Evolutionary conservation across 768 basidiomycete species (phyloP).

Genomic region (Boletellus ananas): DNA sequence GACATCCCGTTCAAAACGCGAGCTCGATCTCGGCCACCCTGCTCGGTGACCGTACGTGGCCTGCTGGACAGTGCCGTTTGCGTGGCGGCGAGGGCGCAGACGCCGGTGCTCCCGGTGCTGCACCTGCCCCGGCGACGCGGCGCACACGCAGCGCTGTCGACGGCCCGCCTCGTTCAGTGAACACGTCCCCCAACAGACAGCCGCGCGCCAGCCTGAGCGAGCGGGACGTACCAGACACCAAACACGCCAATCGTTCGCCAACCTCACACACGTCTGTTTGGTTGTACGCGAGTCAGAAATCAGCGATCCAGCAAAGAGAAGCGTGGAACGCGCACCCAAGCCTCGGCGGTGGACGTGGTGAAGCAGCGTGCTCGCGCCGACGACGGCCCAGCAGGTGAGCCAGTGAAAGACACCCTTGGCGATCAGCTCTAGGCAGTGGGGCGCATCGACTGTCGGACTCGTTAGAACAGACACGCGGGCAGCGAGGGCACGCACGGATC

Average conservation of each 20-base stretch:
- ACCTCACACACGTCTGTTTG: neutral
- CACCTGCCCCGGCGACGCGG: too few relatives aligned
- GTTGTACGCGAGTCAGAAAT: too few relatives aligned
- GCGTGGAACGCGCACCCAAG: neutral
- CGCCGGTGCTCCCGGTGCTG: neutral
- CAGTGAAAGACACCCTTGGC: conserved; percentile 7
- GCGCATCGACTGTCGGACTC: conserved; percentile 10
- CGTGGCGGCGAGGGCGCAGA: neutral
- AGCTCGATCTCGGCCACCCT: conserved; percentile 14
- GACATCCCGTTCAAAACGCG: neutral
- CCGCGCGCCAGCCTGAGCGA: neutral
- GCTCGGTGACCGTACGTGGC: conserved; percentile 11
- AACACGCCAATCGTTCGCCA: neutral
- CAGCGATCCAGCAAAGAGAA: too few relatives aligned
- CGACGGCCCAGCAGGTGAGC: conserved; percentile 8
- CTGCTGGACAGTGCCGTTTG: neutral
- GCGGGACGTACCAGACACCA: neutral
- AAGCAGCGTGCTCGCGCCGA: neutral
- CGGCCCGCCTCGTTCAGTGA: too few relatives aligned
- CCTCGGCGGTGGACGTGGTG: neutral
- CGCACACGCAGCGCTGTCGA: too few relatives aligned
- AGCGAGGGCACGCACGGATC: conserved; percentile 10
- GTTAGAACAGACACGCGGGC: neutral
- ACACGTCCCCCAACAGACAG: too few relatives aligned
- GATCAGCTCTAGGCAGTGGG: conserved; percentile 16